Conservation (phyloP, 2,329 filamentous ascomycete genomes). For the Aspergillus calidoustus region DNA sequence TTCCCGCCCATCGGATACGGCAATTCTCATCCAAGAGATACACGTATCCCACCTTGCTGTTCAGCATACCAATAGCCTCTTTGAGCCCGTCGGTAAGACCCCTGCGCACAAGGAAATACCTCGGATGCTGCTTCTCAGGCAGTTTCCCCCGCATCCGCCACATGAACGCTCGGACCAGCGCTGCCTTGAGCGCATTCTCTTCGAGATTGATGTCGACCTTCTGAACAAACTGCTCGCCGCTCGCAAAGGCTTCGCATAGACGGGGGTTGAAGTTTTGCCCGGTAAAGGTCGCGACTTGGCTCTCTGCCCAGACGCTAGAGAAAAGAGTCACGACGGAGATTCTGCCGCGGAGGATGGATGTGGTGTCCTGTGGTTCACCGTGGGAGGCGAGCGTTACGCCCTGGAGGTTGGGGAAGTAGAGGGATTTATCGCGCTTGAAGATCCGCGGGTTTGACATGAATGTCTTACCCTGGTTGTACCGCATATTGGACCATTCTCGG, state of each 20-base stretch:
- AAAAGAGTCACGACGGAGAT: slow-evolving; percentile 81
- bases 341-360: slow-evolving; percentile 71
- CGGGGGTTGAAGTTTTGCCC: slow-evolving; percentile 68
- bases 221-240: slow-evolving; percentile 64
- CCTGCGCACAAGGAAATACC: slow-evolving; percentile 64
- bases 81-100: slow-evolving; percentile 61
- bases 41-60: slow-evolving; percentile 90
- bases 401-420: slow-evolving; percentile 92
- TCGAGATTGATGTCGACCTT: slow-evolving; percentile 87
- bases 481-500: slow-evolving; percentile 89
- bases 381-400: slow-evolving; percentile 74
- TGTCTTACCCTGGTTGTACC: slow-evolving; percentile 83
- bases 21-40: slow-evolving; percentile 88
- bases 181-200: slow-evolving; percentile 70
- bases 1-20: slow-evolving; percentile 92
- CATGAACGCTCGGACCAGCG: slow-evolving; percentile 61
- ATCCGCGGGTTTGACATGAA: slow-evolving; percentile 84
- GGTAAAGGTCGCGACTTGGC: slow-evolving; percentile 75
- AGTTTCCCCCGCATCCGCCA: slow-evolving; percentile 54
- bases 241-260: slow-evolving; percentile 66
- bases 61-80: slow-evolving; percentile 71
- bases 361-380: slow-evolving; percentile 69
- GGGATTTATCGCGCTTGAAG: slow-evolving; percentile 78
- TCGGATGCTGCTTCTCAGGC: slow-evolving; percentile 56
- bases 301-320: slow-evolving; percentile 82